Conservation (phyloP, 805 yeast genomes). For the Ogataea kodamae region DNA sequence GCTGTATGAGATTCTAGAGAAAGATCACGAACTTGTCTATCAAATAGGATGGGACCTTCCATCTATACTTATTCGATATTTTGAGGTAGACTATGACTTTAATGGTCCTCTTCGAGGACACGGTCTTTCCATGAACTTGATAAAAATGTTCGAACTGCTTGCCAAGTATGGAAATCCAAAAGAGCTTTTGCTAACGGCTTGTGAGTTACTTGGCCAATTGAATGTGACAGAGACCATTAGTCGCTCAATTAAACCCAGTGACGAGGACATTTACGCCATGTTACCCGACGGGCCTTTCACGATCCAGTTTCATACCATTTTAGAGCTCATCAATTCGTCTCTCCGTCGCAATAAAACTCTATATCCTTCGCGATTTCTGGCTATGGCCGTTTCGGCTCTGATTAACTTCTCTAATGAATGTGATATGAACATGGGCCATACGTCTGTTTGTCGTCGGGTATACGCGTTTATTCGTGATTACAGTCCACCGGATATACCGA, state of each 20-base stretch:
- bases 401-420: slow-evolving; percentile 49
- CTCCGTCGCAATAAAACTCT: slow-evolving; percentile 60
- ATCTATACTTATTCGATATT: slow-evolving; percentile 52
- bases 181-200: slow-evolving; percentile 67
- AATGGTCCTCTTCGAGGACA: not conserved
- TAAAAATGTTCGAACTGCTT: slow-evolving; percentile 57
- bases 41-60: slow-evolving; percentile 96
- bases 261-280: slow-evolving; percentile 4
- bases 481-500: slow-evolving; percentile 44
- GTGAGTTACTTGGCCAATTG: slow-evolving; percentile 55
- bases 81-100: slow-evolving; percentile 28
- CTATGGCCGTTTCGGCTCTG: slow-evolving; percentile 61
- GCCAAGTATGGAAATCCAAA: slow-evolving; percentile 75
- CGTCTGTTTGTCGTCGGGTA: slow-evolving; percentile 56
- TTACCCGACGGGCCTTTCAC: slow-evolving; percentile 36
- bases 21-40: slow-evolving; percentile 47
- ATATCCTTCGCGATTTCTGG: slow-evolving; percentile 76
- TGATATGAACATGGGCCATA: slow-evolving; percentile 28
- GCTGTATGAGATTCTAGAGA: slow-evolving; percentile 42
- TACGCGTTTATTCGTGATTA: slow-evolving; percentile 61
- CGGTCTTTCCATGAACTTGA: slow-evolving; percentile 16
- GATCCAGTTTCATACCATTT: slow-evolving; percentile 59
- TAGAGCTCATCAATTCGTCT: slow-evolving; percentile 61
- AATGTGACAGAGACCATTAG: slow-evolving; percentile 11
- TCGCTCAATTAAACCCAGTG: slow-evolving; percentile 8